phyloP scores from a whole-genome alignment of 2,329 filamentous ascomycete genomes.

The Cercospora zeina region DNA sequence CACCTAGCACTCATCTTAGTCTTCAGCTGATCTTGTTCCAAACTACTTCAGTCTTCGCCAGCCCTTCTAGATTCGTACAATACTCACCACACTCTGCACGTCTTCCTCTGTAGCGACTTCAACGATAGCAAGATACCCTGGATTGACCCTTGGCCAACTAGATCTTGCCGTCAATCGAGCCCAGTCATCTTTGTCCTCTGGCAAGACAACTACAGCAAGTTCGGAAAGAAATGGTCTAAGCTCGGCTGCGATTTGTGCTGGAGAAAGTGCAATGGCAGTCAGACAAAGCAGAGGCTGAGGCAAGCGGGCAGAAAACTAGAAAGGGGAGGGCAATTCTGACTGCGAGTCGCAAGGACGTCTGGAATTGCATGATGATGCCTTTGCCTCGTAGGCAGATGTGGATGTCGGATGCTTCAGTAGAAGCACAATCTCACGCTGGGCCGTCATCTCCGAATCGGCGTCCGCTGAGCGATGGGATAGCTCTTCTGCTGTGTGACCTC shows the following conservation, averaged over 20 bases:
- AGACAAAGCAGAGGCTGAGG: neutral
- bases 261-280: neutral
- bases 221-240: neutral
- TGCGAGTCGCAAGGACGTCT: neutral
- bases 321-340: neutral
- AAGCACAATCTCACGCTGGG: neutral
- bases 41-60: neutral
- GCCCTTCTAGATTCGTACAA: neutral
- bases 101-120: constrained; percentile 2
- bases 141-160: constrained; percentile 1
- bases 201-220: neutral
- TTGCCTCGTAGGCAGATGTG: neutral
- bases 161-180: neutral
- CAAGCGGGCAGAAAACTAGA: neutral
- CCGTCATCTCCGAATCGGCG: neutral
- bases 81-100: neutral
- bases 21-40: neutral
- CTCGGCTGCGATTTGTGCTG: neutral
- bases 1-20: neutral
- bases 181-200: neutral
- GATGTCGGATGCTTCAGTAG: neutral
- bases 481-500: neutral
- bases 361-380: neutral
- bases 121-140: constrained; percentile 5
- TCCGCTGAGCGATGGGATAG: neutral